Evolutionary conservation across 2,329 filamentous ascomycete species (phyloP), one percentile per base, ranked within the genome.

Genomic region (Diaporthe sp.): DNA sequence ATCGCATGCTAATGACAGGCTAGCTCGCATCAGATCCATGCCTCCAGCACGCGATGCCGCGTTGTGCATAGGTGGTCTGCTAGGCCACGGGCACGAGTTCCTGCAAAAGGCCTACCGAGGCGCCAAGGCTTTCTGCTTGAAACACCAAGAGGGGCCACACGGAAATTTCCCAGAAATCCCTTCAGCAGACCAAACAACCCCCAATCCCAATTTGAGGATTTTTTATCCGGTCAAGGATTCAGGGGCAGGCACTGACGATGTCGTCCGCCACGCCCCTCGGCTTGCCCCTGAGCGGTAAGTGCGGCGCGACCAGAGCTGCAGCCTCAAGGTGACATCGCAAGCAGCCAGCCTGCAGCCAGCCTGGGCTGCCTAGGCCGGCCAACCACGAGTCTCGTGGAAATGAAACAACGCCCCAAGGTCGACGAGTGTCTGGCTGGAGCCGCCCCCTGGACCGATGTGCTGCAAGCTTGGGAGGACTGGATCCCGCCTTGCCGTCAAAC

Each of bases 301-400:
- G 65, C 65, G 65, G 65, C 65, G 73, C 37, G 42, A 55, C 57
- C 22, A 42, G 58, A 67, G 31, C 61, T 55, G 60, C 49, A 75
- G 74, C 74, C 74, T 57, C 74, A 73, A 28, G 70, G 70, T 75
- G 57, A 65, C 74, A 73, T 73, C 49, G 68, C 65, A 17, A 55
- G 65, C 49, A 70, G 65, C 65, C 65, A 39, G 65, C 47, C 61
- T 67, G 65, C 49, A 70, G 65, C 65, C 65, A 39, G 65, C 47
- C 61, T 67, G 61, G 17, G 57, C 34, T 37, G 34, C 60, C 60
- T 44, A 15, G 34, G 49, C 49, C n/a, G 65, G 49, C 47, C 70
- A 63, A 31, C 60, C 25, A 58, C 22, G 31, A 58, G 57, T 44
- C 20, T 73, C n/a, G 25, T 68, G 70, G 72, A 68, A 73, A 55